Evolutionary conservation across 2,329 filamentous ascomycete species (phyloP).

Genomic region (Cladosporium halotolerans): DNA sequence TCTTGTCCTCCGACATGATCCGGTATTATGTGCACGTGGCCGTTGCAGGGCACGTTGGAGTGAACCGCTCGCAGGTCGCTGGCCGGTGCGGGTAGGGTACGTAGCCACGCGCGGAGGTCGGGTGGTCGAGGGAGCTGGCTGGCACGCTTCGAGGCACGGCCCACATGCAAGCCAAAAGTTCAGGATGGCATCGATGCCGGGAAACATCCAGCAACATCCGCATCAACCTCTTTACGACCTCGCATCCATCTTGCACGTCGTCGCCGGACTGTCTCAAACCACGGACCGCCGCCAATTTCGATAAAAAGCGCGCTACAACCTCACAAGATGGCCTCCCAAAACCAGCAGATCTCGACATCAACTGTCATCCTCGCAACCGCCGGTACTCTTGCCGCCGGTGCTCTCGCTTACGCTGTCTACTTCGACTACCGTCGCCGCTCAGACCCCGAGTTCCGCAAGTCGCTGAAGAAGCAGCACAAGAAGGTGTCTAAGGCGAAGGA

Average conservation of each 20-base stretch:
- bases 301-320: neutral
- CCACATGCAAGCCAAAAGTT: no score
- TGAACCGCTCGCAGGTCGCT: no score
- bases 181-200: no score
- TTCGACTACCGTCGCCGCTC: slow-evolving; percentile 61
- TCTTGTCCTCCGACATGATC: slow-evolving; percentile 44
- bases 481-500: slow-evolving; percentile 64
- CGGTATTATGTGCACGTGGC: neutral
- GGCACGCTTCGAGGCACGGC: no score
- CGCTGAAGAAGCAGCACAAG: slow-evolving; percentile 68
- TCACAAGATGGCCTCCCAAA: slow-evolving; percentile 29
- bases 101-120: neutral
- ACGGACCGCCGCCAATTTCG: neutral
- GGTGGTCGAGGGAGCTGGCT: neutral
- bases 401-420: slow-evolving; percentile 60
- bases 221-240: neutral
- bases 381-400: slow-evolving; percentile 52
- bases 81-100: neutral
- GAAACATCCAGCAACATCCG: neutral
- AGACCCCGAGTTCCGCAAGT: slow-evolving; percentile 57
- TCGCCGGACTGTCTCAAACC: neutral
- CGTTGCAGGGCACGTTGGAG: neutral
- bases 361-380: slow-evolving; percentile 53
- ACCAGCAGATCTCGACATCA: slow-evolving; percentile 44
- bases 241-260: slow-evolving; percentile 1